These are phyloP conservation scores for Silene conica DNA, from an alignment of 148 eudicot species.

Conservation along the genomic window DNA sequence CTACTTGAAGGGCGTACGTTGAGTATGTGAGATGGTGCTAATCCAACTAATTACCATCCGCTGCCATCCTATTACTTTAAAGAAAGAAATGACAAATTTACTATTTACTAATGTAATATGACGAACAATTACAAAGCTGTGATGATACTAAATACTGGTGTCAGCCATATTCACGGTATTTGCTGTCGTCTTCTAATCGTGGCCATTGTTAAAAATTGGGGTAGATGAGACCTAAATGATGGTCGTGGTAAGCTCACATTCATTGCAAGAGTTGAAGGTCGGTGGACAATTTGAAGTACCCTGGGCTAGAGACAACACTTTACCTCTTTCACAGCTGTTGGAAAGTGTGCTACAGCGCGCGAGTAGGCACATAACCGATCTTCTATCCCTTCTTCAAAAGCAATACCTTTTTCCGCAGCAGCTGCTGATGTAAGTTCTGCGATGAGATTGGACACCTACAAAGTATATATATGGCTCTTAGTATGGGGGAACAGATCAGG, in stretches of 20 bases:
- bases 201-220: too few species aligned
- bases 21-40: too few species aligned
- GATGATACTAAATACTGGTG: neutral
- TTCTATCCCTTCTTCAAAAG: conserved; percentile 69
- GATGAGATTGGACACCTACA: conserved; percentile 71
- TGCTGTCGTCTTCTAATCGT: neutral
- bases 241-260: neutral
- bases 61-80: neutral
- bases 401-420: conserved; percentile 71
- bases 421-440: conserved; percentile 83
- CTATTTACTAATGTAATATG: neutral
- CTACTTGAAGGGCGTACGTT: too few species aligned
- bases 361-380: conserved; percentile 93
- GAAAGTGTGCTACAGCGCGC: conserved; percentile 92
- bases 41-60: too few species aligned
- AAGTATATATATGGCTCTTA: conserved; percentile 3
- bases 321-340: conserved; percentile 99
- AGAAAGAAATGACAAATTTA: neutral
- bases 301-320: neutral
- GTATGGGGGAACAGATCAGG: neutral
- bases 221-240: neutral
- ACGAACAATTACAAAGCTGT: neutral
- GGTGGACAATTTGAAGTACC: neutral
- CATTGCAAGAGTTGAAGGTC: neutral
- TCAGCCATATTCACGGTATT: neutral